These are phyloP conservation scores for Apophysomyces variabilis DNA, from an alignment of 371 early-diverging fungal genomes.

Conservation along the genomic window DNA sequence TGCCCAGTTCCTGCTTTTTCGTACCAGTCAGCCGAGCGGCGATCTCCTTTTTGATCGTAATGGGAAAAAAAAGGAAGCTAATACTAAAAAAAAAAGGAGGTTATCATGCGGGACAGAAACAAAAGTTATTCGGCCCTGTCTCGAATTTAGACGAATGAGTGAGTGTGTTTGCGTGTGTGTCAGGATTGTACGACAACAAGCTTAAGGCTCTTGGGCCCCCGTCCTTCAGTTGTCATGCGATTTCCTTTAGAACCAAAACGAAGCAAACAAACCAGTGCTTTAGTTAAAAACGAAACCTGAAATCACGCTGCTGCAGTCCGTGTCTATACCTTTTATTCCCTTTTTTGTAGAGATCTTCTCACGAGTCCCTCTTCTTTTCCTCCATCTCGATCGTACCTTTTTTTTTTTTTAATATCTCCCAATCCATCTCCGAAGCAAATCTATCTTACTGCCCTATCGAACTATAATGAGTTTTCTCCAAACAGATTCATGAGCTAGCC, in stretches of 20 bases:
- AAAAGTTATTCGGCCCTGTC: not conserved
- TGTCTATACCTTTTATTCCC: not conserved
- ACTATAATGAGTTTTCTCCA: too few relatives aligned
- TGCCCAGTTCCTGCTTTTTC: slow-evolving; percentile 9
- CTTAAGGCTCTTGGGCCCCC: too few relatives aligned
- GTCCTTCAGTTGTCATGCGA: slow-evolving; percentile 1
- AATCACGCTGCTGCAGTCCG: not conserved
- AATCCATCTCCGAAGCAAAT: too few relatives aligned
- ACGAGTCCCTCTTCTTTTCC: not conserved
- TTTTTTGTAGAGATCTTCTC: not conserved
- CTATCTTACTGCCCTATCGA: too few relatives aligned
- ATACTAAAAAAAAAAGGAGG: slow-evolving; percentile 9
- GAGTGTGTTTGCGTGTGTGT: too few relatives aligned
- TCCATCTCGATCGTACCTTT: too few relatives aligned
- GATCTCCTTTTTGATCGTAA: slow-evolving; percentile 9
- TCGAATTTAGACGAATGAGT: not conserved
- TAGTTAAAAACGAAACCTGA: slow-evolving; percentile 2
- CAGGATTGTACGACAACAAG: not conserved
- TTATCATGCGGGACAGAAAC: slow-evolving; percentile 1
- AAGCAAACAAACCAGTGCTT: slow-evolving; percentile 9
- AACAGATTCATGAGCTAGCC: too few relatives aligned
- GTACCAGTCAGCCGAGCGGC: slow-evolving; percentile 4
- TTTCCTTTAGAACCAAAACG: slow-evolving; percentile 4
- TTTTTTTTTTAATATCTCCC: too few relatives aligned
- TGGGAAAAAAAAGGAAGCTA: not conserved